Conservation (phyloP, 768 basidiomycete genomes). For the Leccinum obscurum region DNA sequence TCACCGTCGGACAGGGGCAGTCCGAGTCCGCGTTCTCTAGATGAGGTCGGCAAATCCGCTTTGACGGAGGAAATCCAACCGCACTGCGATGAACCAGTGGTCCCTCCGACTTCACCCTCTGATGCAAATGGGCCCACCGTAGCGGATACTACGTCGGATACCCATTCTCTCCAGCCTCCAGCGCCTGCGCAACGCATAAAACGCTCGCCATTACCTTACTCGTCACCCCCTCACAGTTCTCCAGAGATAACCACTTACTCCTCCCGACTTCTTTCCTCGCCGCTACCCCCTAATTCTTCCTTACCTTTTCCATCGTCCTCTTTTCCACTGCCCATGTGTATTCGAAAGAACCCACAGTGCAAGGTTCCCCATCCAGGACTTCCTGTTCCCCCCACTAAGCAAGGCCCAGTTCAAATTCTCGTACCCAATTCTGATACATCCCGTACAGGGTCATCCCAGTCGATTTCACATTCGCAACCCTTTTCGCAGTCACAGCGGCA, state of each 20-base stretch:
- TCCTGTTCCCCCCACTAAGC: constrained; percentile 31
- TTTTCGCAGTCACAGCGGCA: constrained; percentile 35
- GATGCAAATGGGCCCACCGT: constrained; percentile 17
- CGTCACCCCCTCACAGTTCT: constrained; percentile 12
- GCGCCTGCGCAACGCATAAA: constrained; percentile 30
- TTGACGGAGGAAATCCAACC: neutral
- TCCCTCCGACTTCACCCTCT: constrained; percentile 3
- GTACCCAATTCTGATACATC: constrained; percentile 60
- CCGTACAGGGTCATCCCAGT: constrained; percentile 35
- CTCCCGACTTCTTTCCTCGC: constrained; percentile 12
- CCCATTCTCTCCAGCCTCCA: constrained; percentile 25
- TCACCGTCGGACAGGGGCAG: constrained; percentile 27
- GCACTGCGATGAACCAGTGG: constrained; percentile 2
- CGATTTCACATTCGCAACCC: constrained; percentile 30
- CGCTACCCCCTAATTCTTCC: constrained; percentile 16
- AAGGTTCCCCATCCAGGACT: constrained; percentile 47
- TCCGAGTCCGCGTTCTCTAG: constrained; percentile 14
- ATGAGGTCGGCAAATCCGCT: neutral
- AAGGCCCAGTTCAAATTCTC: constrained; percentile 44
- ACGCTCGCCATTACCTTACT: constrained; percentile 5
- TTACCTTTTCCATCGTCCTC: constrained; percentile 9
- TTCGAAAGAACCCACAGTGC: constrained; percentile 36
- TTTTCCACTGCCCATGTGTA: constrained; percentile 3
- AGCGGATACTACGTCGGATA: constrained; percentile 6
- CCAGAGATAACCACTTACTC: constrained; percentile 3